Evolutionary conservation across 2,329 filamentous ascomycete genomes (phyloP).

Genomic region (Neopestalotiopsis sp.): DNA sequence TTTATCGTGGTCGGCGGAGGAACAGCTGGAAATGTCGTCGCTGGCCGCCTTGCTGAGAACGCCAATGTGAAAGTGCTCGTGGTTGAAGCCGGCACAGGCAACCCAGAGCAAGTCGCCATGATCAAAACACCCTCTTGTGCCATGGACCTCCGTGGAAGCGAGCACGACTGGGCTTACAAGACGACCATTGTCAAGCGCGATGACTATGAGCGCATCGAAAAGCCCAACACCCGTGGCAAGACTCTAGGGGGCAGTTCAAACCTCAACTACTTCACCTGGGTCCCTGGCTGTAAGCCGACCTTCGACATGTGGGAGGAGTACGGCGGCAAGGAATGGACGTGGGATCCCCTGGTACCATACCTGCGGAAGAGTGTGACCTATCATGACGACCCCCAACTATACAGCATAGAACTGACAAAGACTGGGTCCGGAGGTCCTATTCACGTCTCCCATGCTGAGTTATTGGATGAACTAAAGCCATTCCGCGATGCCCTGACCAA

Average conservation of each 20-base stretch:
- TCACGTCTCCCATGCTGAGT: conserved; percentile 46
- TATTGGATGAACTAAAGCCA: conserved; percentile 54
- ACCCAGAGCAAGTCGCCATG: conserved; percentile 48
- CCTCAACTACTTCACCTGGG: conserved; percentile 69
- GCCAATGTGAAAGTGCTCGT: conserved; percentile 51
- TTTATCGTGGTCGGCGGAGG: conserved; percentile 38
- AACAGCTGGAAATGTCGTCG: conserved; percentile 53
- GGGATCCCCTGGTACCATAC: conserved; percentile 55
- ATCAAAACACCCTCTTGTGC: conserved; percentile 58
- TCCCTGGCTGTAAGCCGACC: conserved; percentile 60
- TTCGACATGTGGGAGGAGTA: conserved; percentile 74
- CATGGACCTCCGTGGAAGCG: conserved; percentile 57
- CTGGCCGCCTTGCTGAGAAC: conserved; percentile 56
- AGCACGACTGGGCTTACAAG: conserved; percentile 67
- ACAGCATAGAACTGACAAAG: conserved; percentile 49
- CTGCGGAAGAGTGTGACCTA: conserved; percentile 62
- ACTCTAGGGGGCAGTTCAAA: conserved; percentile 62
- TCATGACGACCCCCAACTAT: conserved; percentile 56
- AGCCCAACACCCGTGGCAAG: conserved; percentile 67
- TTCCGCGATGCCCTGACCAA: conserved; percentile 55
- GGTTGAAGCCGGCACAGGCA: conserved; percentile 53
- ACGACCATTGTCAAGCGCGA: conserved; percentile 63
- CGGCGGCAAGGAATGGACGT: conserved; percentile 71
- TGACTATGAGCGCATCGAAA: conserved; percentile 66
- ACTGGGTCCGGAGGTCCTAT: conserved; percentile 23